These are phyloP conservation scores for Cystobasidium onofrii DNA, from an alignment of 768 basidiomycete species.

Conservation along the genomic window DNA sequence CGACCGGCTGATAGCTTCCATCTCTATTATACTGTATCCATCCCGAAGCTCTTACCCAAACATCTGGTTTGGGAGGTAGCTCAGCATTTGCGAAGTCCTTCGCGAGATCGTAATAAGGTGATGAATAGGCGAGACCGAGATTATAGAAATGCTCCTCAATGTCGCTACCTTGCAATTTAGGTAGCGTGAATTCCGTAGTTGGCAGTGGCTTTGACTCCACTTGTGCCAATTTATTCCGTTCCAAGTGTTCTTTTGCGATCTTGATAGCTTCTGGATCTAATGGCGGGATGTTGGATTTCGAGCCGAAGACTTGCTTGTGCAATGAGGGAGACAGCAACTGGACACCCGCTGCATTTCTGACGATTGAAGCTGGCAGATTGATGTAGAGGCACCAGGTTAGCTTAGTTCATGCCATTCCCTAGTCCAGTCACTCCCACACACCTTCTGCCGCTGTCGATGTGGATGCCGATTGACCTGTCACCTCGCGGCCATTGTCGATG, in stretches of 20 bases:
- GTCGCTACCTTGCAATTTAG: slow-evolving; percentile 67
- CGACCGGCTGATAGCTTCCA: slow-evolving; percentile 66
- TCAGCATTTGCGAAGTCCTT: slow-evolving; percentile 52
- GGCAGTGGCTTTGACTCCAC: slow-evolving; percentile 58
- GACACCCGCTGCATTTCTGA: slow-evolving; percentile 78
- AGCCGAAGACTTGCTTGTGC: slow-evolving; percentile 69
- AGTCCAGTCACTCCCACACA: not conserved
- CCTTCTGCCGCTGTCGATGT: not conserved
- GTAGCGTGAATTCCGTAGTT: slow-evolving; percentile 69
- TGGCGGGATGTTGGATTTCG: slow-evolving; percentile 50
- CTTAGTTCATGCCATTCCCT: not conserved
- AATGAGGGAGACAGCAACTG: slow-evolving; percentile 77
- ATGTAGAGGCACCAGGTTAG: not conserved
- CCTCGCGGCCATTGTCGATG: not conserved
- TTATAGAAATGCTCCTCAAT: slow-evolving; percentile 82
- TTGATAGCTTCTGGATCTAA: slow-evolving; percentile 59
- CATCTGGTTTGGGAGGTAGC: slow-evolving; percentile 58
- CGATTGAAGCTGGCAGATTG: not conserved
- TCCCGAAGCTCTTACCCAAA: slow-evolving; percentile 56
- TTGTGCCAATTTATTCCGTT: slow-evolving; percentile 61
- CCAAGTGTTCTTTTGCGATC: slow-evolving; percentile 71
- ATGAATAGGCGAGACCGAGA: slow-evolving; percentile 60
- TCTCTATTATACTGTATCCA: slow-evolving; percentile 85
- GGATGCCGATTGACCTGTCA: not conserved
- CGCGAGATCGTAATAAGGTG: slow-evolving; percentile 71